These are phyloP conservation scores for Candida parachauliodes DNA, from an alignment of 805 yeast species.

Conservation along the genomic window DNA sequence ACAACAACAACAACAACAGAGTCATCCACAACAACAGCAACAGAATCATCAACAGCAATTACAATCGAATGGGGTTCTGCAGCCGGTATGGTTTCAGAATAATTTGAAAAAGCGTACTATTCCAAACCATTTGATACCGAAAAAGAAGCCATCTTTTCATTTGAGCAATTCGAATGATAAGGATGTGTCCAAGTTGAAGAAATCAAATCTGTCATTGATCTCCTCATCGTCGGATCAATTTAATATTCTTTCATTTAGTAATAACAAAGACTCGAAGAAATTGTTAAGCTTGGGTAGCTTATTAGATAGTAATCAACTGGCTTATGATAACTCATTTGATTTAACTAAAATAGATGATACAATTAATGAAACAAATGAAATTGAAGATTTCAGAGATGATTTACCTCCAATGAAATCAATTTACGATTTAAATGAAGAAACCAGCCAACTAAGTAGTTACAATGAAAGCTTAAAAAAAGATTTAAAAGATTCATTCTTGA, in stretches of 20 bases:
- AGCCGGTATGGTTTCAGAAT: constrained; percentile 37
- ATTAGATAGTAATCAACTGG: constrained; percentile 8
- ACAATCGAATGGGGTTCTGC: constrained; percentile 13
- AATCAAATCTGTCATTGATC: background rate
- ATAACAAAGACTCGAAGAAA: constrained; percentile 14
- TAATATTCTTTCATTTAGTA: constrained; percentile 36
- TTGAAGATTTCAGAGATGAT: constrained; percentile 18
- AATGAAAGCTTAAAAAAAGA: constrained; percentile 31
- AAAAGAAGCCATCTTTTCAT: constrained; percentile 39
- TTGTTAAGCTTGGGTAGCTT: constrained; percentile 4
- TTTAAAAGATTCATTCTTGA: constrained; percentile 37
- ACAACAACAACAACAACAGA: constrained; percentile 1
- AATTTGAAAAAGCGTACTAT: constrained; percentile 29
- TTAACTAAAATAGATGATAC: constrained; percentile 25
- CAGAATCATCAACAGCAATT: constrained; percentile 10
- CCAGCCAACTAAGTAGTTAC: constrained; percentile 18
- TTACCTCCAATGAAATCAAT: constrained; percentile 50
- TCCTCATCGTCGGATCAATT: constrained; percentile 18
- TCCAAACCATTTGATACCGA: constrained; percentile 40
- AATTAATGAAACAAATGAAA: constrained; percentile 18
- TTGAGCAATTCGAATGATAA: constrained; percentile 5
- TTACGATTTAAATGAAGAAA: constrained; percentile 46
- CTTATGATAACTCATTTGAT: constrained; percentile 14
- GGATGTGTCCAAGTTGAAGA: background rate
- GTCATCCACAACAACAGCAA: background rate